A percentile compares a stretch with the other conserved stretches of the same genome.
Conservation (phyloP, 805 yeast species). For the Priceomyces carsonii region DNA sequence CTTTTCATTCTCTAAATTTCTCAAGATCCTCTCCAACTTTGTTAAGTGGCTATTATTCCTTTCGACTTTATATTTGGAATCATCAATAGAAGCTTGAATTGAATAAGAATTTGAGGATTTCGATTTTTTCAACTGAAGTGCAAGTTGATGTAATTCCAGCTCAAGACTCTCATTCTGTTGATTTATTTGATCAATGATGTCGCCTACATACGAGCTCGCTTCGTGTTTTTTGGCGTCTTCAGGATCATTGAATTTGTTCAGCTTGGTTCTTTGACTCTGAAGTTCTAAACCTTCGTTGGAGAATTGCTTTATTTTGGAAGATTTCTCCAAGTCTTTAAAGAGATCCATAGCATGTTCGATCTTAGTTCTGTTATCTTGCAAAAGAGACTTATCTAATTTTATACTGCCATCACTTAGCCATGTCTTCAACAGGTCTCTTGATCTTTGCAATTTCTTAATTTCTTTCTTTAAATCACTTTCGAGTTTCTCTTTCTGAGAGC, state of each 20-base stretch:
- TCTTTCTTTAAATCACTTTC: conserved; percentile 93
- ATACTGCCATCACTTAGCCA: conserved; percentile 93
- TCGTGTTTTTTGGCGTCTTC: conserved; percentile 78
- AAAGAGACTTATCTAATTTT: conserved; percentile 57
- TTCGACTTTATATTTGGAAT: conserved; percentile 60
- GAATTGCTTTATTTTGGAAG: conserved; percentile 91
- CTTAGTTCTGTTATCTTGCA: conserved; percentile 62
- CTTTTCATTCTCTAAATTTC: conserved; percentile 76
- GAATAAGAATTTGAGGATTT: conserved; percentile 50
- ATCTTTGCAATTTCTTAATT: conserved; percentile 89
- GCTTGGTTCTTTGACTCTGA: conserved; percentile 43
- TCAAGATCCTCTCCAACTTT: conserved; percentile 73
- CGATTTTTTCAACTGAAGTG: conserved; percentile 40
- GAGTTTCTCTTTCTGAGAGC: conserved; percentile 88
- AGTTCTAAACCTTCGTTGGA: conserved; percentile 88
- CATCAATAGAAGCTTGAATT: conserved; percentile 57
- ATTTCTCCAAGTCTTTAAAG: conserved; percentile 91
- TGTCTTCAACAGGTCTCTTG: conserved; percentile 91
- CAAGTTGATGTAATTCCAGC: conserved; percentile 51
- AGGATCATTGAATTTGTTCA: conserved; percentile 55
- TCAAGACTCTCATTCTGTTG: conserved; percentile 80
- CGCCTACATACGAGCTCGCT: conserved; percentile 66
- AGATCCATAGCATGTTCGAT: conserved; percentile 94
- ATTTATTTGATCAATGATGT: conserved; percentile 74
- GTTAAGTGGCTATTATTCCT: conserved; percentile 79